Evolutionary conservation across 2,329 filamentous ascomycete species (phyloP), one percentile per base, ranked within the genome.

Genomic region (Thelonectria blattea): DNA sequence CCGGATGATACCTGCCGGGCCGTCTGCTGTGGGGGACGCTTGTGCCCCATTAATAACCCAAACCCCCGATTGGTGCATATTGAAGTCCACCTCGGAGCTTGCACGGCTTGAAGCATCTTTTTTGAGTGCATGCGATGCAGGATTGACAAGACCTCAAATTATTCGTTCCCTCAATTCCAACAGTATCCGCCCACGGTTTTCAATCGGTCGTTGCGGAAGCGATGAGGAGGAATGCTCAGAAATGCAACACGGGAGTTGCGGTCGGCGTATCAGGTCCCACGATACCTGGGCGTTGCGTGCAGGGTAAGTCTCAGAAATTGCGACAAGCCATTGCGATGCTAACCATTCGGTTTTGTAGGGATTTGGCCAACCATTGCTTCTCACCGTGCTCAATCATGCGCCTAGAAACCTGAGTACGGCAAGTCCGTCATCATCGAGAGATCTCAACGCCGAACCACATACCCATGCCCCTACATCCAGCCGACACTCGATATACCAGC

Each of bases 141-240:
- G 42, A 18, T 20, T 17, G 20, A 56, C 24, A 39, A 41, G 45
- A 56, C 30, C 47, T 42, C 22, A 48, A 49, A 46, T 20, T 51
- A 20, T 42, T 50, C 20, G n/a, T 41, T 34, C 39, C 8, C 48
- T 32, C 22, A 24, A 45, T 27, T 34, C 32, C 24, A 17, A 17
- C 41, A 54, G 41, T 15, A 37, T 24, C 27, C 42, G 39, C 34
- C 14, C 10, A 52, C 48, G 37, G 15, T 39, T 48, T 50, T 39
- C 27, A 52, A 50, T 46, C 48, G 58, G 46, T 43, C 50, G 48
- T 58, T 63, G 45, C 56, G 60, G 68, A 60, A 71, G 67, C 64
- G 60, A 77, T 76, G 74, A 73, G 62, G 69, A 74, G 74, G 72
- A 63, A 77, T 77, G 75, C 72, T 76, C 66, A 72, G 69, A 68